Base-by-base conservation (phyloP, 2,329 filamentous ascomycete species). In the Penicillium sp. region DNA sequence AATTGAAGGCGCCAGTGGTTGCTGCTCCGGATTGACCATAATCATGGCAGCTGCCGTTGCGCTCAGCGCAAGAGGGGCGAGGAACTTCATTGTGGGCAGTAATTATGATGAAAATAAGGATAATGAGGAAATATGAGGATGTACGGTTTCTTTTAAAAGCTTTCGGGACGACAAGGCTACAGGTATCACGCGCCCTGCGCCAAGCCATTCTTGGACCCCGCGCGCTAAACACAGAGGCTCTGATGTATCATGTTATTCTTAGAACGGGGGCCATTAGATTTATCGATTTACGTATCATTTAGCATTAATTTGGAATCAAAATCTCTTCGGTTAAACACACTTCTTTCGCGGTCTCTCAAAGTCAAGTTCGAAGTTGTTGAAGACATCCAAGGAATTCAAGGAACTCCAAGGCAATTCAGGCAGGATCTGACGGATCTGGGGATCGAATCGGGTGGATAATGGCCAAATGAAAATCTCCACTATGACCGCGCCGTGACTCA, bases 11-110 rank as follows among this genome's bases (percentile, higher is more conserved):
- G 46, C 46, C 45, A 73, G 55, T 27, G 61, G 63, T 43, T 67
- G 59, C 53, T 73, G 67, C 48, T 72, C 66, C 42, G 68, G 67
- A 19, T 69, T 60, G 14, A 70, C 61, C 30, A 67, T 64, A 16
- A 68, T 71, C 51, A 73, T 58, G 36, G 64, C 71, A 26, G 64
- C 60, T n/a, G 66, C 67, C 14, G 68, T 67, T 59, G 71, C 70
- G 59, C 71, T 56, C 40, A 74, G 65, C 59, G 67, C 70, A 46
- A 76, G 57, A 38, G 67, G 60, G 41, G 59, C 53, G 19, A 66
- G 55, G 51, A 72, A 58, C 64, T 72, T 76, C 74, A 76, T 76
- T n/a, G 35, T 67, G 53, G 26, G 8, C 23, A 36, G 18, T n/a
- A 48, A 23, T 44, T n/a, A 47, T 26, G 27, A 53, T 44, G 41